Conservation (phyloP, 2,329 filamentous ascomycete genomes). For the Torrubiella hemipterigena region DNA sequence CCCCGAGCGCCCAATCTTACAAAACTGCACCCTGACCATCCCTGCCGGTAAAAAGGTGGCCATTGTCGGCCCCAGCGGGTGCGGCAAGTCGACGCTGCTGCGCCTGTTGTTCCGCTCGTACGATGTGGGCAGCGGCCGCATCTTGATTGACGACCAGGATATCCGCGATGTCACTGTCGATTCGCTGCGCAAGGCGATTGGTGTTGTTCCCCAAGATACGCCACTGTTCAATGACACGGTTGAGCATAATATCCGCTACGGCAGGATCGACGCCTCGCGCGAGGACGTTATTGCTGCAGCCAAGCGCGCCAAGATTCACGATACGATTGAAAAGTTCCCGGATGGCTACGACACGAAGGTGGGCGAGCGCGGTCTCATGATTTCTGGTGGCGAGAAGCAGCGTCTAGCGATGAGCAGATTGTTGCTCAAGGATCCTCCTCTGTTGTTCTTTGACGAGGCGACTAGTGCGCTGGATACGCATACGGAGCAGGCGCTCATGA, state of each 20-base stretch:
- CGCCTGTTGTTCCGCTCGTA: slow-evolving; percentile 90
- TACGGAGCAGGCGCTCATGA: slow-evolving; percentile 80
- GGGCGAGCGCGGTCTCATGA: slow-evolving; percentile 92
- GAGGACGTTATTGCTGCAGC: slow-evolving; percentile 69
- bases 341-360: slow-evolving; percentile 88
- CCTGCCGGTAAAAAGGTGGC: slow-evolving; percentile 94
- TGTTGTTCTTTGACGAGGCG: slow-evolving; percentile 92
- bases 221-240: slow-evolving; percentile 96
- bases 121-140: slow-evolving; percentile 73
- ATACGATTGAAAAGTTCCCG: slow-evolving; percentile 67
- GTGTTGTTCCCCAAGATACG: slow-evolving; percentile 94
- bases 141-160: slow-evolving; percentile 88
- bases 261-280: slow-evolving; percentile 61
- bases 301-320: slow-evolving; percentile 71
- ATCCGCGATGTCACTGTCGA: slow-evolving; percentile 73
- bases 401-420: slow-evolving; percentile 73
- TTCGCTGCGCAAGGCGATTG: slow-evolving; percentile 73
- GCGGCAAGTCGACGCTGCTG: slow-evolving; percentile 89
- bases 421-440: slow-evolving; percentile 76
- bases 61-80: slow-evolving; percentile 88
- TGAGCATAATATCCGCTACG: slow-evolving; percentile 90
- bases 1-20: slow-evolving; percentile 73
- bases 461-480: slow-evolving; percentile 88
- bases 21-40: slow-evolving; percentile 75
- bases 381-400: slow-evolving; percentile 90